A percentile compares a stretch with the other conserved stretches of the same genome.
Conservation (phyloP, 2,329 filamentous ascomycete genomes). For the Sporothrix euskadiensis region DNA sequence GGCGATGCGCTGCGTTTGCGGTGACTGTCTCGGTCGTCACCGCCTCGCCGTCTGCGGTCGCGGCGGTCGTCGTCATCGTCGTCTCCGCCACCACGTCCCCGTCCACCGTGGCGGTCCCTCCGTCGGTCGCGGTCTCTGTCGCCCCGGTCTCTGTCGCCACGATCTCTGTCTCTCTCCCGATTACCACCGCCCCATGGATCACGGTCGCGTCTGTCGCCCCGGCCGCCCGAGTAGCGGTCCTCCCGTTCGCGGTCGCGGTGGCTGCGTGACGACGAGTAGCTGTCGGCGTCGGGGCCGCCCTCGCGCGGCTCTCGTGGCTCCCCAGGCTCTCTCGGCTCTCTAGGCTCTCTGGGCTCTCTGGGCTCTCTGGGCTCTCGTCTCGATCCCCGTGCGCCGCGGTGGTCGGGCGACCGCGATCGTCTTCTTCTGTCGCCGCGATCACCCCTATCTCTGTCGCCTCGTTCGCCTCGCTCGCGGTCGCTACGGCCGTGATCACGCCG, state of each 20-base stretch:
- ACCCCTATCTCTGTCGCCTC: background rate
- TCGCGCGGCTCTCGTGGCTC: conserved; percentile 38
- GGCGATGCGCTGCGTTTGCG: conserved; percentile 76
- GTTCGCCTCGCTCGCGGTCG: background rate
- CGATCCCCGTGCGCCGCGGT: conserved; percentile 49
- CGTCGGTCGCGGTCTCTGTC: conserved; percentile 55
- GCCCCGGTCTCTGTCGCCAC: conserved; percentile 43
- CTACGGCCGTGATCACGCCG: too few species aligned
- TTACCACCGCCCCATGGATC: conserved; percentile 49
- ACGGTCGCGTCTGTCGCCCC: conserved; percentile 53
- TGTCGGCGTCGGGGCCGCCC: conserved; percentile 56
- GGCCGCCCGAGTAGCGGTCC: conserved; percentile 72
- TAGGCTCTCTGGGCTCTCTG: background rate
- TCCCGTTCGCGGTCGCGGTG: conserved; percentile 93
- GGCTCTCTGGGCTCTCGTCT: too few species aligned
- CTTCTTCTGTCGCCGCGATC: conserved; percentile 35
- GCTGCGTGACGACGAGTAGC: conserved; percentile 89
- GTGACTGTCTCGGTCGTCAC: conserved; percentile 52
- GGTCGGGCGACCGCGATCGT: conserved; percentile 36
- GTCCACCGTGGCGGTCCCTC: conserved; percentile 61
- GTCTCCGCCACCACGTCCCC: conserved; percentile 58
- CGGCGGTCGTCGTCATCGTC: conserved; percentile 68
- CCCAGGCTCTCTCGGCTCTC: background rate
- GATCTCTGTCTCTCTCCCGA: conserved; percentile 61
- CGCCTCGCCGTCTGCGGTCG: conserved; percentile 52